A percentile compares a stretch with the other conserved stretches of the same genome.
phyloP scores from a whole-genome alignment of 192 early-diverging fungal species.

The Umbelopsis sp. region DNA sequence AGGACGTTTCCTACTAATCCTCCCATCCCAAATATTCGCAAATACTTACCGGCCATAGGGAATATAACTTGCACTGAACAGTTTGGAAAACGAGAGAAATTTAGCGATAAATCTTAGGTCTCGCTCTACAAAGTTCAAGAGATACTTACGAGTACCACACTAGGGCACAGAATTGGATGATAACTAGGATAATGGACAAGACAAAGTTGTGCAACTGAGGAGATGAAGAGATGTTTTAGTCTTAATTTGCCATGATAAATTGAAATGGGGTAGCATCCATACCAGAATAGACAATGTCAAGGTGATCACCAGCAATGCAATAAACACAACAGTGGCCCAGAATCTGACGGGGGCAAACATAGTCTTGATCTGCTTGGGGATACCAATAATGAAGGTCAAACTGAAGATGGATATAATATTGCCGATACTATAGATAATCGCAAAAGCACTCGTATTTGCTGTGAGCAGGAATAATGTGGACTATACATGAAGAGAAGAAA shows the following conservation, averaged over 20 bases:
- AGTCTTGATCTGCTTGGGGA: conserved; percentile 84
- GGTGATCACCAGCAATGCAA: conserved; percentile 55
- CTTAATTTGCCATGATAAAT: not conserved
- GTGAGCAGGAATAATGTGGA: conserved; percentile 59
- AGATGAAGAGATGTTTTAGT: not conserved
- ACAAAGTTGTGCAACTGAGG: conserved; percentile 54
- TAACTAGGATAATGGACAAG: conserved; percentile 77
- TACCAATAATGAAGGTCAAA: conserved; percentile 90
- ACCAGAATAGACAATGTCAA: conserved; percentile 15
- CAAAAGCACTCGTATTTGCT: conserved; percentile 74
- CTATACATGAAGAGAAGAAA: conserved; percentile 34
- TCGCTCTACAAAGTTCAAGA: not conserved
- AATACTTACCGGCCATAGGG: conserved; percentile 76
- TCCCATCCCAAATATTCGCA: not conserved
- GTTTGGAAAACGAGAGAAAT: not conserved
- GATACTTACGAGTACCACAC: conserved; percentile 74
- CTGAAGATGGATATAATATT: conserved; percentile 85
- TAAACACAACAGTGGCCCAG: conserved; percentile 25
- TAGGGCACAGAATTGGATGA: conserved; percentile 89
- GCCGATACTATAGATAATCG: conserved; percentile 88
- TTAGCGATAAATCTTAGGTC: not conserved
- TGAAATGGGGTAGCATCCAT: conserved; percentile 8
- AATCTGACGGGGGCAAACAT: conserved; percentile 62
- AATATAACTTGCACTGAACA: conserved; percentile 83
- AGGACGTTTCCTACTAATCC: no score